A percentile compares a stretch with the other conserved stretches of the same genome.
phyloP scores from a whole-genome alignment of 306 rosid species.

The Quercus engelmannii region DNA sequence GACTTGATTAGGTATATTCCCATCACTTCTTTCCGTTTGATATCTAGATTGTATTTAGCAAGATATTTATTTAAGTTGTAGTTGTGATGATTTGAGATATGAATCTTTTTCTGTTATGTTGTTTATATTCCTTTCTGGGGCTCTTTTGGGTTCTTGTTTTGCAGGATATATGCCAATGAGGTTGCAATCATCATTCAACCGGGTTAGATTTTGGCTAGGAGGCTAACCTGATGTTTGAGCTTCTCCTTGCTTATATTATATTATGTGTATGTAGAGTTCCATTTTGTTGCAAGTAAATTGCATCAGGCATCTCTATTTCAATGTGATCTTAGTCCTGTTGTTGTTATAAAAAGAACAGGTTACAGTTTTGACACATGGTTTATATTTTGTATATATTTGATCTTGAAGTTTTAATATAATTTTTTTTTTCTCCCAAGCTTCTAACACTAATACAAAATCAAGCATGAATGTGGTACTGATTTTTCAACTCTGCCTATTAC shows the following conservation, averaged over 20 bases:
- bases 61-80: neutral
- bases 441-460: neutral
- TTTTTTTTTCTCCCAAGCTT: neutral
- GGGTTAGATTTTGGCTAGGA: slow-evolving; percentile 24
- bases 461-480: neutral
- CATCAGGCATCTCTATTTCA: slow-evolving; percentile 3
- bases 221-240: slow-evolving; percentile 15
- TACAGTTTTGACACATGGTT: neutral
- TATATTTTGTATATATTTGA: neutral
- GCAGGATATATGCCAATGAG: slow-evolving; percentile 25
- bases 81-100: neutral
- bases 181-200: slow-evolving; percentile 18
- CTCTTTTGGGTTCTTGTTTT: slow-evolving; percentile 5
- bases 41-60: neutral
- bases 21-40: neutral
- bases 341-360: slow-evolving; percentile 12
- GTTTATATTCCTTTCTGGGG: slow-evolving; percentile 14
- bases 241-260: slow-evolving; percentile 31
- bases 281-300: slow-evolving; percentile 45
- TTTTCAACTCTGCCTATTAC: neutral
- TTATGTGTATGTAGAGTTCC: slow-evolving; percentile 22
- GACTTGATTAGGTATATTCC: neutral
- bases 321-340: neutral
- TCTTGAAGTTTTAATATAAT: neutral
- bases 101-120: slow-evolving; percentile 2